These are phyloP conservation scores for Fusarium domesticum DNA, from an alignment of 2,329 filamentous ascomycete species.

Conservation along the genomic window DNA sequence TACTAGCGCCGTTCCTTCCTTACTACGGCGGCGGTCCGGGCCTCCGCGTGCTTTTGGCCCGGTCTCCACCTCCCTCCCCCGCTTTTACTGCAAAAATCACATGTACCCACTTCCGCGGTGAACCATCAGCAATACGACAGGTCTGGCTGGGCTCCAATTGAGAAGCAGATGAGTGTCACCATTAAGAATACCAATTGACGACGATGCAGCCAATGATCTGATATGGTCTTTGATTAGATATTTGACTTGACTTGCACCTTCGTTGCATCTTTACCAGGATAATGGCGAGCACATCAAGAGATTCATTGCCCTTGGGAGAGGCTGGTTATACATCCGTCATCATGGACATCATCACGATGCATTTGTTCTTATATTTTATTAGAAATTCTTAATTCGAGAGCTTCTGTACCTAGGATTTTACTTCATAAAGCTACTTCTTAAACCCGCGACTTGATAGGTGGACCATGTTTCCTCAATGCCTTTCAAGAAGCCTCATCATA, in stretches of 20 bases:
- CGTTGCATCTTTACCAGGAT: too few species aligned
- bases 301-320: too few species aligned
- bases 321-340: too few species aligned
- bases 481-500: background rate
- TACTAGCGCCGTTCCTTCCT: background rate
- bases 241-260: too few species aligned
- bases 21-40: slow-evolving; percentile 7
- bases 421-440: slow-evolving; percentile 18
- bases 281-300: too few species aligned
- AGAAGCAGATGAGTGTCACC: background rate
- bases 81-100: background rate
- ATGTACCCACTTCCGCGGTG: background rate
- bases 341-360: background rate
- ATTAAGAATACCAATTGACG: background rate
- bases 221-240: too few species aligned
- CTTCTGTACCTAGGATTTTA: slow-evolving; percentile 13
- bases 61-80: slow-evolving; percentile 5
- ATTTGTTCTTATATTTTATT: background rate
- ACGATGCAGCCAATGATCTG: too few species aligned
- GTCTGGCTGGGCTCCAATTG: background rate
- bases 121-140: background rate
- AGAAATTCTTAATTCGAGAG: background rate
- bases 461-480: slow-evolving; percentile 2
- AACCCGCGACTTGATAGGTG: slow-evolving; percentile 10
- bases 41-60: slow-evolving; percentile 10